A percentile compares a stretch with the other conserved stretches of the same genome.
Evolutionary conservation across 2,329 filamentous ascomycete species (phyloP).

Genomic region (Pseudogymnoascus sp.): DNA sequence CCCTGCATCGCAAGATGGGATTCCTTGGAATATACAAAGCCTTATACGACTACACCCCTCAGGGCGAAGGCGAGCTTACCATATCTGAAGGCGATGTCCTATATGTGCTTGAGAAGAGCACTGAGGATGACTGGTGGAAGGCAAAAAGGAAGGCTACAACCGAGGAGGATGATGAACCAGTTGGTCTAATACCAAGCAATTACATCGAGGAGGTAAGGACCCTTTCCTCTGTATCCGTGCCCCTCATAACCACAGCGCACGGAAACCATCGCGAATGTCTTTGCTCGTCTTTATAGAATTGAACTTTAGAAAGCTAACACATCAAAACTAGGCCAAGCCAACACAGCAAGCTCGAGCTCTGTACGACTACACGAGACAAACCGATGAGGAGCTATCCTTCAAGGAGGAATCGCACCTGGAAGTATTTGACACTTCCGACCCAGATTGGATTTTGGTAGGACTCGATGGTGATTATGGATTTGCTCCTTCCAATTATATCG

Average conservation of each 20-base stretch:
- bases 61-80: slow-evolving; percentile 76
- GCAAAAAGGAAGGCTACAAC: slow-evolving; percentile 35
- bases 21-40: slow-evolving; percentile 89
- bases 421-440: slow-evolving; percentile 85
- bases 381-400: slow-evolving; percentile 95
- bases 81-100: slow-evolving; percentile 82
- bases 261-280: neutral
- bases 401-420: slow-evolving; percentile 75
- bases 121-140: slow-evolving; percentile 78
- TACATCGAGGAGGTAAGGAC: slow-evolving; percentile 81
- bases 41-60: slow-evolving; percentile 86
- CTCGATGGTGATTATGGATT: slow-evolving; percentile 83
- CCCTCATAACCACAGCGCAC: slow-evolving; percentile 3
- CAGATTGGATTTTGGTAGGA: slow-evolving; percentile 93
- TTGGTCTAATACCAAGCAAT: slow-evolving; percentile 69
- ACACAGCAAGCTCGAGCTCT: slow-evolving; percentile 73
- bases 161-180: slow-evolving; percentile 31
- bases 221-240: neutral
- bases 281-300: neutral
- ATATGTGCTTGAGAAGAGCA: slow-evolving; percentile 67
- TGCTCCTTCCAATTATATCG: slow-evolving; percentile 92
- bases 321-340: slow-evolving; percentile 49
- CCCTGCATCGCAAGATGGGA: slow-evolving; percentile 53
- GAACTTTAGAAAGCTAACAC: slow-evolving; percentile 13
- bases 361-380: slow-evolving; percentile 97